phyloP scores from a whole-genome alignment of 2,329 filamentous ascomycete genomes.

The Pseudocercospora vitis region DNA sequence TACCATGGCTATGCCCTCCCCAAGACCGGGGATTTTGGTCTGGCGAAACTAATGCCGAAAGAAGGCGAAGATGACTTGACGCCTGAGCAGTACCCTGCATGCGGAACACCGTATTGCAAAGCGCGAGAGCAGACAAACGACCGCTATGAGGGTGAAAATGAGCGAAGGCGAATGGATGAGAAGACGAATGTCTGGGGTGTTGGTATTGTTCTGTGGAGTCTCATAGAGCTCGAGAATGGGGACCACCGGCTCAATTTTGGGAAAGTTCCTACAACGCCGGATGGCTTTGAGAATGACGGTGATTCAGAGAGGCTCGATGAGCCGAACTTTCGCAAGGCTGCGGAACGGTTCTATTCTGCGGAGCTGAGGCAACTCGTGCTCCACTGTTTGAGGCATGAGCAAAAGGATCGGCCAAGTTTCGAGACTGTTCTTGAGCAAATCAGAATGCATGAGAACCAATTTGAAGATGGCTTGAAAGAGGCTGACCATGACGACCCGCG shows the following conservation, averaged over 20 bases:
- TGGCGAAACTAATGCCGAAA: slow-evolving; percentile 2
- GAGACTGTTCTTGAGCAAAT: neutral
- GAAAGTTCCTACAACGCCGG: neutral
- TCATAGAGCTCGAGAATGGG: slow-evolving; percentile 9
- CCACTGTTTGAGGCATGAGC: neutral
- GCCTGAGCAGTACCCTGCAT: neutral
- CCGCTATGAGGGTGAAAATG: neutral
- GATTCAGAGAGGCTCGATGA: neutral
- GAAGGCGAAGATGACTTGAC: neutral
- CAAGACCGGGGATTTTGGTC: slow-evolving; percentile 22
- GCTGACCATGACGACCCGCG: neutral
- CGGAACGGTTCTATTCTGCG: neutral
- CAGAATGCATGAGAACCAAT: neutral
- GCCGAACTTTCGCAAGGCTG: neutral
- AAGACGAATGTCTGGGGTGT: slow-evolving; percentile 24
- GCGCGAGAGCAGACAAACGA: neutral
- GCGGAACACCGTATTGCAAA: neutral
- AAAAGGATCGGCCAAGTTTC: neutral
- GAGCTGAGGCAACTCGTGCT: neutral
- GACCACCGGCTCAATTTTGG: neutral
- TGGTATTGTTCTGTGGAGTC: slow-evolving; percentile 17
- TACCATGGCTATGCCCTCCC: slow-evolving; percentile 14
- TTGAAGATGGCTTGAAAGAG: neutral
- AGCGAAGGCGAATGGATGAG: slow-evolving; percentile 1
- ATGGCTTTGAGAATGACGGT: neutral